Evolutionary conservation across 495 filamentous ascomycete genomes (phyloP), one percentile per base, ranked within the genome.

Genomic region (Aspergillus hancockii): DNA sequence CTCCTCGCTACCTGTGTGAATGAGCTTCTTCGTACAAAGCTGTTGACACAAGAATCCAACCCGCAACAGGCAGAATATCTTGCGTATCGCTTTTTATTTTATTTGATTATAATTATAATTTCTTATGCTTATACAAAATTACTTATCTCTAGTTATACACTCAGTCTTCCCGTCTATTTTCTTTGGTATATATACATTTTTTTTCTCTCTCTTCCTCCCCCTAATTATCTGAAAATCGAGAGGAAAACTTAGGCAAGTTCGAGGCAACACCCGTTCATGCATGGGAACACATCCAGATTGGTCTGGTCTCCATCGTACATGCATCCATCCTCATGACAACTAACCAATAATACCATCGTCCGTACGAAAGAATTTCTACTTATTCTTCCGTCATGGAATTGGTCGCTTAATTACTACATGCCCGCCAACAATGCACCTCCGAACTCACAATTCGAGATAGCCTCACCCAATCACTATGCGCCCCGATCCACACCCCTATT

Each of bases 391-490:
- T 55, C 38, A 31, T 13, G 32, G 21, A 31, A 36, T 53, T 53
- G 30, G 16, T 40, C 19, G 30, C 34, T 53, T 53, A 36, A 53
- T 21, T 53, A 28, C 16, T 53, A 28, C 16, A 38, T 53, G 32
- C 32, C 13, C 4, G 32, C 32, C 32, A 36, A 36, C 32, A 36
- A 36, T 14, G 32, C 32, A 36, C 32, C 50, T 21, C 50, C 30
- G 19, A 21, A n/a, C n/a, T n/a, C 51, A 23, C 41, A 41, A 58
- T 61, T 61, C 62, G 19, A 54, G 58, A 61, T 49, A 14, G 45
- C 51, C 60, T 52, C 52, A 50, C 62, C 65, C 65, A 67, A 67
- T 67, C 59, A 59, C 58, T 67, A 67, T 53, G 54, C 62, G 65
- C 62, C 57, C 49, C 49, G 60, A 62, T 45, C 25, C 55, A 52